Evolutionary conservation across 75 land plant species (phyloP), one percentile per base, ranked within the genome.

Genomic region (Larix kaempferi): DNA sequence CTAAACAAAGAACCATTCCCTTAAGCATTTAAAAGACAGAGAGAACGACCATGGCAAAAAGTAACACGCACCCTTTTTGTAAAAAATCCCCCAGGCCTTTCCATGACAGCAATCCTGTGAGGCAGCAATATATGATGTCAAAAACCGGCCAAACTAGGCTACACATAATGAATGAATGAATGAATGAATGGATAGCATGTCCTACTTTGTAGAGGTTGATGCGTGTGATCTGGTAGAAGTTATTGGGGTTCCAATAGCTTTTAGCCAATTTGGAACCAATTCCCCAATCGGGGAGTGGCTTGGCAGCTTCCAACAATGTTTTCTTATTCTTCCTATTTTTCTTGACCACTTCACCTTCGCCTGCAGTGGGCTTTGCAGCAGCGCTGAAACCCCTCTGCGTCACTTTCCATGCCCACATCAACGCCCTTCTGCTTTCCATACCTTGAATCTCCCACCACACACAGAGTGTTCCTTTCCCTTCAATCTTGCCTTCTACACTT

Each of bases 231-330:
- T 91, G 10, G 75, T 91, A 93, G 23, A 84, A 85, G 23, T 78
- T 65, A 33, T 74, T 87, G 54, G 17, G 21, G 16, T 80, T 57
- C 95, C 95, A 93, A 27, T 91, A 88, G 29, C 76, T 76, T 80
- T 91, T 93, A 8, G 81, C 83, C 86, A 93, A 78, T 81, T 87
- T 85, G 67, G 85, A 93, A 0, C 95, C 95, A 14, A 91, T 19
- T 13, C 95, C 95, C 95, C 95, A 93, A 66, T 87, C 78, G 25
- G 95, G 94, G 3, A 93, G 73, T 56, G 87, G 91, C 85, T 84
- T 87, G 1, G 88, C 87, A 59, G 89, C 93, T 74, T 93, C 91
- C 78, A 93, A 84, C 25, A 93, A 80, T 67, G 84, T 93, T 81
- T 93, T 93, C 86, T 80, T 82, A 88, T 85, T 93, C 76, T 60